A percentile compares a stretch with the other conserved stretches of the same genome.
These are phyloP conservation scores for Flaveria bidentis DNA, from an alignment of 129 eudicot genomes.

Conservation along the genomic window DNA sequence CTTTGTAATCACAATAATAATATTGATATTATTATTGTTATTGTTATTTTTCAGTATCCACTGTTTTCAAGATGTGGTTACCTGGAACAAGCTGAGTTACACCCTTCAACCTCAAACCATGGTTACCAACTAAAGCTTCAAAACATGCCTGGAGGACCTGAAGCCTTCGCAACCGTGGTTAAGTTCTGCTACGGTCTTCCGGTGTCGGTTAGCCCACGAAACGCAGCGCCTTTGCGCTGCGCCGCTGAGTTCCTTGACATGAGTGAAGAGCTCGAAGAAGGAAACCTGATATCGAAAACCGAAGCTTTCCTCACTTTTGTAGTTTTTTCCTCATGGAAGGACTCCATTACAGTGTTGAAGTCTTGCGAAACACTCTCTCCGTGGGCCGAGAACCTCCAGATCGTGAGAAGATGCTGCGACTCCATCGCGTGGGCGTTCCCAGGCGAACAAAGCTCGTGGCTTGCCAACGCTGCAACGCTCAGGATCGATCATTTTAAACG, in stretches of 20 bases:
- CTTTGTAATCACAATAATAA: too few relatives aligned
- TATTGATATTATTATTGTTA: too few relatives aligned
- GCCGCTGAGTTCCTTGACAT: conserved; percentile 82
- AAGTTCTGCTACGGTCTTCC: conserved; percentile 74
- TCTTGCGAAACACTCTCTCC: conserved; percentile 70
- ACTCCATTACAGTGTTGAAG: conserved; percentile 61
- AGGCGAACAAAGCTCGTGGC: conserved; percentile 55
- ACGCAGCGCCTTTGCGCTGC: conserved; percentile 67
- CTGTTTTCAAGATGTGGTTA: conserved; percentile 67
- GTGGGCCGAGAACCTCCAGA: conserved; percentile 92
- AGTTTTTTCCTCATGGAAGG: conserved; percentile 80
- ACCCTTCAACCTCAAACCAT: conserved; percentile 32
- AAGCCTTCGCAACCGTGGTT: conserved; percentile 58
- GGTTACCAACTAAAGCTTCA: conserved; percentile 59
- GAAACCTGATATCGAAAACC: conserved; percentile 66
- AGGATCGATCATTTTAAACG: conserved; percentile 63
- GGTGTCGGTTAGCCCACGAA: conserved; percentile 49
- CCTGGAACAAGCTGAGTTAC: conserved; percentile 43
- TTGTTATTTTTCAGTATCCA: conserved; percentile 50
- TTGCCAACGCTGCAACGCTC: conserved; percentile 50
- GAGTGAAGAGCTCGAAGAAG: conserved; percentile 85
- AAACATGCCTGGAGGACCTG: conserved; percentile 77
- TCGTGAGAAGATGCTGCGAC: conserved; percentile 76
- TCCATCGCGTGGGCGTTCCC: conserved; percentile 52
- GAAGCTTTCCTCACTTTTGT: conserved; percentile 82